Base-by-base conservation (phyloP, 495 filamentous ascomycete genomes). In the Parachaetomium inaequale region DNA sequence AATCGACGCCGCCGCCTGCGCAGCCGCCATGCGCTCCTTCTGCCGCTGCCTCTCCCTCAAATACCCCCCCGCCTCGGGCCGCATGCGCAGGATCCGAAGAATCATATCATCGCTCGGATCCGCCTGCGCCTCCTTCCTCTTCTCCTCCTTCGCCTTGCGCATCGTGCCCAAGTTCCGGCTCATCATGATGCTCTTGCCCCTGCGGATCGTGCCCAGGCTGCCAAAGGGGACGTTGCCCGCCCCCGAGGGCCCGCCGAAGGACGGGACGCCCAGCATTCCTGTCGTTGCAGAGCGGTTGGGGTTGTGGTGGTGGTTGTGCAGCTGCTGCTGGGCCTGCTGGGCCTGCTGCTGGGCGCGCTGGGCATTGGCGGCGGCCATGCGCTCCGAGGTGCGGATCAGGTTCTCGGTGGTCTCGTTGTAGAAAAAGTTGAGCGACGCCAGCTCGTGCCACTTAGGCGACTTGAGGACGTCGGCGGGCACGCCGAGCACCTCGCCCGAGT, bases 41-140 rank as follows among this genome's bases (percentile, higher is more conserved):
- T 99, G 94, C 61, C 95, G 84, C 70, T 90, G 93, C 23, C 94
- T 79, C 74, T 98, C 93, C 58, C 87, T 89, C 54, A 99, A 78
- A 77, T 99, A 99, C 40, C 83, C 77, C 43, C 86, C 85, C n/a
- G 94, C 95, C 78, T 98, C 94, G 17, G 93, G 92, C 52, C 94
- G 81, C 94, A 99, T 99, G 52, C 94, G 85, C 65, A 99, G 74
- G 63, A 99, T 98, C 15, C 94, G 84, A 42, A 99, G 76, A 63
- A 99, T 98, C 90, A 98, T 97, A 72, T 99, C 94, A 72, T 99
- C 94, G 71, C 88, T 96, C 8, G 95, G 93, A 66, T 98, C 95
- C 4, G 95, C 93, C 72, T 99, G 94, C 14, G 90, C 90, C 70
- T 97, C 93, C 63, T 90, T 91, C 55, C 94, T 82, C 75, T 96